These are phyloP conservation scores for Colletotrichum sp. DNA, from an alignment of 2,329 filamentous ascomycete genomes.

Conservation along the genomic window DNA sequence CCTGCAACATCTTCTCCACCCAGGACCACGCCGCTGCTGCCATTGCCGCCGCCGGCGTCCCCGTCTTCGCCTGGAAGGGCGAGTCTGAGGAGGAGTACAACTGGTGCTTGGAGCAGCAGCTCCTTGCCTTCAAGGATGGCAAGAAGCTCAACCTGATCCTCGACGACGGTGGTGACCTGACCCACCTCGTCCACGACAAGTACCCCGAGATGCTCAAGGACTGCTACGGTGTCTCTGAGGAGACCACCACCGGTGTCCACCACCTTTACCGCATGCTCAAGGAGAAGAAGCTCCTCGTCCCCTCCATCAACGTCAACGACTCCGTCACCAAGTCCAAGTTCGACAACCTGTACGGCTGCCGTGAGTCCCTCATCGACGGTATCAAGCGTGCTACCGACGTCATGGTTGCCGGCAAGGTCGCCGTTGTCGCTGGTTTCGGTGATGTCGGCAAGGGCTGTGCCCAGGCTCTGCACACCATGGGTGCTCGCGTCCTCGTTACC, in stretches of 20 bases:
- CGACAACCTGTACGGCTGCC: conserved; percentile 99
- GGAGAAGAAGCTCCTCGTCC: conserved; percentile 86
- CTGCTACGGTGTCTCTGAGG: conserved; percentile 98
- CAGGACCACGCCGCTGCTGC: conserved; percentile 98
- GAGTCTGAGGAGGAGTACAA: conserved; percentile 99
- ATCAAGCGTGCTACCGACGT: conserved; percentile 99
- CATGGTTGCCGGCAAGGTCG: conserved; percentile 99
- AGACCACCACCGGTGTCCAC: conserved; percentile 99
- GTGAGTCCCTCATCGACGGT: conserved; percentile 97
- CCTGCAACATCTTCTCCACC: conserved; percentile 99
- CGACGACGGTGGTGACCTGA: conserved; percentile 97
- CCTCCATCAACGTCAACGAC: conserved; percentile 99
- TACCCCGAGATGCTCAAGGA: conserved; percentile 98
- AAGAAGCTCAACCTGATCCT: conserved; percentile 98
- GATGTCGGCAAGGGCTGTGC: conserved; percentile 99
- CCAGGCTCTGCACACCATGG: conserved; percentile 94
- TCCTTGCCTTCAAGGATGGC: conserved; percentile 94
- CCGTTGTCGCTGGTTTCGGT: conserved; percentile 96
- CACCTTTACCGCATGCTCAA: conserved; percentile 99
- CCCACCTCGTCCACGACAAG: conserved; percentile 94
- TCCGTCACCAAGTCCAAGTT: conserved; percentile 99
- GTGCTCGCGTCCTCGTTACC: conserved; percentile 93
- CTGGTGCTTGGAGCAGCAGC: conserved; percentile 99
- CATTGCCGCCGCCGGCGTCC: conserved; percentile 91
- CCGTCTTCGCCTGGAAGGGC: conserved; percentile 80